phyloP scores from a whole-genome alignment of 164 flowering plant species.

The Liquidambar formosana region DNA sequence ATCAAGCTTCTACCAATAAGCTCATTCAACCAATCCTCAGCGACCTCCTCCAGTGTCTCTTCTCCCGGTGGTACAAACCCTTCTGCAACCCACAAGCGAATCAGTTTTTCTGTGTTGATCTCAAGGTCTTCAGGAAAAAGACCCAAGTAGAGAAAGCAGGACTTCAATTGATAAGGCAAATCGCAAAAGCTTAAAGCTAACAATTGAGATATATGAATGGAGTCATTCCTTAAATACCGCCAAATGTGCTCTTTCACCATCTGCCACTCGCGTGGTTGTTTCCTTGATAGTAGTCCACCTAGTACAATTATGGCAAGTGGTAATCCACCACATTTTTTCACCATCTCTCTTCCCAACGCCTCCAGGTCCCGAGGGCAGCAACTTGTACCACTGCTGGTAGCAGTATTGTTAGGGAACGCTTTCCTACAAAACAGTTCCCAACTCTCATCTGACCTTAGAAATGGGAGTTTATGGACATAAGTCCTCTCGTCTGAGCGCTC shows the following conservation, averaged over 20 bases:
- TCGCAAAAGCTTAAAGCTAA: constrained; percentile 5
- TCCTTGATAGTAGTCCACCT: constrained; percentile 32
- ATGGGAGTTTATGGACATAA: not conserved
- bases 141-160: constrained; percentile 5
- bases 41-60: not conserved
- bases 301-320: constrained; percentile 31
- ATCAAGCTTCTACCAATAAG: constrained; percentile 5
- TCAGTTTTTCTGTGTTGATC: not conserved
- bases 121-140: constrained; percentile 9
- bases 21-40: constrained; percentile 9
- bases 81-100: constrained; percentile 11
- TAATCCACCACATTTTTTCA: constrained; percentile 23
- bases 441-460: constrained; percentile 15
- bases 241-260: constrained; percentile 21
- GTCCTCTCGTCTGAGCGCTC: not conserved
- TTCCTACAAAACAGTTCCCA: constrained; percentile 22
- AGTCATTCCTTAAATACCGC: constrained; percentile 10
- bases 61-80: not conserved
- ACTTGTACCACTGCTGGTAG: not conserved
- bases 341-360: constrained; percentile 15
- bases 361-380: not conserved
- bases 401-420: not conserved
- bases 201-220: not conserved
- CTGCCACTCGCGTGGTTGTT: constrained; percentile 22
- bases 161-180: constrained; percentile 6